Base-by-base conservation (phyloP, 257 asterid genomes). In the Scutellaria galericulata region DNA sequence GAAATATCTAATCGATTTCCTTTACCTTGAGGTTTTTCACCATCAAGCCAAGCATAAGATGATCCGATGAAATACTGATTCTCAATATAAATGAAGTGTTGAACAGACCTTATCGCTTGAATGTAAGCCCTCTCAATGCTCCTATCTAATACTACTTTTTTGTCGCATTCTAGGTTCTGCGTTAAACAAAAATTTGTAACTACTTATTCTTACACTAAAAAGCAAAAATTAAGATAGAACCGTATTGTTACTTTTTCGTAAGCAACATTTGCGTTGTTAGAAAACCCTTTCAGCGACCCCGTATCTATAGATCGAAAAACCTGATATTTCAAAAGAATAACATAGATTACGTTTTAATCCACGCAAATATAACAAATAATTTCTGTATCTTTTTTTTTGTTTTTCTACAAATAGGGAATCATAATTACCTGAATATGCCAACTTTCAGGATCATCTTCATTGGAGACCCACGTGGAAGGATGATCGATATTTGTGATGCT, bases 21-120 rank as follows among this genome's bases (percentile, higher is more conserved):
- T 31, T 4, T 44, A 44, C 48, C 48, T 44, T 0, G 0, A 48
- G 14, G 41, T 50, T 60, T 64, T 37, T 22, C 74, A 11, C 42
- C 20, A 12, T 22, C 13, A 12, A 70, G 68, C 74, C 75, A 75
- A 56, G 70, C 78, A 56, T 58, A 79, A 0, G 83, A 79, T 31
- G 83, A 79, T 4, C 83, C 80, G 7, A 74, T 42, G 41, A 79
- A 79, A 37, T 79, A 79, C 52, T 74, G 83, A 35, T 79, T 79
- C 70, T 70, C 78, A 9, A 79, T 70, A 50, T 70, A 79, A 6
- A 79, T 65, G 64, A 62, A 79, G 35, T 48, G 74, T 18, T 57
- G 83, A 9, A 77, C 83, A 2, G 37, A 31, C 51, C 83, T 66
- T 10, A 79, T 79, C 2, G 77, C 77, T n/a, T 79, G 73, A 5